A percentile compares a stretch with the other conserved stretches of the same genome.
phyloP scores from a whole-genome alignment of 257 asterid genomes.

The Solanum chaucha region DNA sequence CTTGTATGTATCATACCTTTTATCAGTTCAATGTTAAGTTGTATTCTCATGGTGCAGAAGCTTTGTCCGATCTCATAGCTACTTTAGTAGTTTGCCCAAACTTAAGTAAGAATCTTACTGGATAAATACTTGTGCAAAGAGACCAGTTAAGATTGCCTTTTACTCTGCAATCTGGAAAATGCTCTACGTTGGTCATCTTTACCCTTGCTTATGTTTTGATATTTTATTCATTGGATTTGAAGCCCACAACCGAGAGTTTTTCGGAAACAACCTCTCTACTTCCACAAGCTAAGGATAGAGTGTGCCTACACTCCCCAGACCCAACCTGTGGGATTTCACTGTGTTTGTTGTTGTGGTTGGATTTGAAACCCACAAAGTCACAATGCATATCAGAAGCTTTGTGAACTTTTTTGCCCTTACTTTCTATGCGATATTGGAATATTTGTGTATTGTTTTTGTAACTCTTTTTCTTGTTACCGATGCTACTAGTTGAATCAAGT shows the following conservation, averaged over 20 bases:
- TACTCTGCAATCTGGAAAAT: neutral
- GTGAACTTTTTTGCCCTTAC: neutral
- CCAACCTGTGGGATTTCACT: too few species aligned
- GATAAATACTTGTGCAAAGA: neutral
- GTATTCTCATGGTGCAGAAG: neutral
- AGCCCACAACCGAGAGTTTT: neutral
- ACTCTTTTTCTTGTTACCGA: neutral
- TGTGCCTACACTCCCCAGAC: too few species aligned
- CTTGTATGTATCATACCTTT: neutral
- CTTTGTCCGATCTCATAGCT: neutral
- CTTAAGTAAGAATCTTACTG: neutral
- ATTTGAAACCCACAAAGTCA: neutral
- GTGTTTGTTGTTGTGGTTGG: too few species aligned
- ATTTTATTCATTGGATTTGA: neutral
- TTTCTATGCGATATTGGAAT: neutral
- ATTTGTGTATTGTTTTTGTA: neutral
- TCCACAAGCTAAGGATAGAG: too few species aligned
- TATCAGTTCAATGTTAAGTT: neutral
- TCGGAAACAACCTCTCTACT: too few species aligned
- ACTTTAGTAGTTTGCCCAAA: neutral
- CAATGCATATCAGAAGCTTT: neutral
- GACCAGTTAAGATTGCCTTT: neutral
- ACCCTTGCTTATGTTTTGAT: neutral
- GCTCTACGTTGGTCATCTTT: neutral
- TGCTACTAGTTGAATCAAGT: neutral